Evolutionary conservation across 768 basidiomycete genomes (phyloP).

Genomic region (Macrocybe gigantea): DNA sequence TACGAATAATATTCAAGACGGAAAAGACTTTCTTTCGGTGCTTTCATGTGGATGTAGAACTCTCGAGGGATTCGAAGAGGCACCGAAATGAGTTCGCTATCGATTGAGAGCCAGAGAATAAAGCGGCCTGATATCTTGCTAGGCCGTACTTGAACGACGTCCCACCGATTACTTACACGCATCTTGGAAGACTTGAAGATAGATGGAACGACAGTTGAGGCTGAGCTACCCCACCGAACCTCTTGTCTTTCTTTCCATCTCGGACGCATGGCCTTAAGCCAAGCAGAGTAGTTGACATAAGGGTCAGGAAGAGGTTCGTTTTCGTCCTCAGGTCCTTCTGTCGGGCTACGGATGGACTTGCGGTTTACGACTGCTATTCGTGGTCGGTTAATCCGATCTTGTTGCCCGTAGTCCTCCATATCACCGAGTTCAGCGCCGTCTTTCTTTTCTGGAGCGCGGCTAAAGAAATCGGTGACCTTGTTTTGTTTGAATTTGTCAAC

Average conservation of each 20-base stretch:
- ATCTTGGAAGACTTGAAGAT: slow-evolving; percentile 68
- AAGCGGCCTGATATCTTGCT: slow-evolving; percentile 77
- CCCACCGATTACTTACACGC: slow-evolving; percentile 73
- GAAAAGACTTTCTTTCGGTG: slow-evolving; percentile 56
- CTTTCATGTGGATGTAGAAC: slow-evolving; percentile 90
- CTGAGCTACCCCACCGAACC: slow-evolving; percentile 34
- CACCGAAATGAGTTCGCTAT: slow-evolving; percentile 71
- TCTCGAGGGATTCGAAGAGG: slow-evolving; percentile 84
- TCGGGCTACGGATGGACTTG: slow-evolving; percentile 35
- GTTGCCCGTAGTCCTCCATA: slow-evolving; percentile 55
- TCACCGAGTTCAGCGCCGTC: slow-evolving; percentile 34
- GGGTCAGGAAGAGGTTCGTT: slow-evolving; percentile 56
- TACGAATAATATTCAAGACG: slow-evolving; percentile 60
- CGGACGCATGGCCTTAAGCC: slow-evolving; percentile 71
- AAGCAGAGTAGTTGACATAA: slow-evolving; percentile 59
- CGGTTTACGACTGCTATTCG: slow-evolving; percentile 52
- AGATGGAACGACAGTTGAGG: slow-evolving; percentile 48
- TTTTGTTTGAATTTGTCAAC: slow-evolving; percentile 98
- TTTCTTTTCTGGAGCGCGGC: slow-evolving; percentile 26
- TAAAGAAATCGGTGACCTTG: slow-evolving; percentile 95
- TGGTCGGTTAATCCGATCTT: slow-evolving; percentile 20
- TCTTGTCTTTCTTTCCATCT: slow-evolving; percentile 67
- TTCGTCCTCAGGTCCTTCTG: slow-evolving; percentile 36
- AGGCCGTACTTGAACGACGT: slow-evolving; percentile 84
- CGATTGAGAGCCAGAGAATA: slow-evolving; percentile 82